Percentiles rank a stretch among this genome's conserved stretches.
Evolutionary conservation across 441 rosid species (phyloP).

Genomic region (Populus trichocarpa): DNA sequence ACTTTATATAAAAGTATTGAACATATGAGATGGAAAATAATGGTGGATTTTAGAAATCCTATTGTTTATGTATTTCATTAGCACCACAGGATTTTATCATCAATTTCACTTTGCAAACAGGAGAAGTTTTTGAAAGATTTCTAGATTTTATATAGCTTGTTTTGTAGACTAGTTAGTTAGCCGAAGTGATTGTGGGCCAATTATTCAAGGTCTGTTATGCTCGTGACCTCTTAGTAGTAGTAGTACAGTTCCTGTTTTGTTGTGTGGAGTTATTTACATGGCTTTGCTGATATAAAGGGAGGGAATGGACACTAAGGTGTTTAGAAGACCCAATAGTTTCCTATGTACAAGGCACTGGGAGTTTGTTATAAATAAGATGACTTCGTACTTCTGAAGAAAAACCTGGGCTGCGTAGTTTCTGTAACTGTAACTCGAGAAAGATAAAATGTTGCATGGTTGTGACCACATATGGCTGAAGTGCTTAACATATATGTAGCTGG

Average conservation of each 20-base stretch:
- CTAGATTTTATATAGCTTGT: not conserved
- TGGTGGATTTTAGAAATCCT: not conserved
- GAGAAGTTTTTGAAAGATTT: no score
- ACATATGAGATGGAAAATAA: not conserved
- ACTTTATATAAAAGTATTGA: not conserved
- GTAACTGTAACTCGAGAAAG: not conserved
- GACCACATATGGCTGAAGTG: not conserved
- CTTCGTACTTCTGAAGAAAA: not conserved
- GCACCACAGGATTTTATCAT: not conserved
- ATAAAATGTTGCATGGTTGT: not conserved
- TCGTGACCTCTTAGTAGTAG: no score
- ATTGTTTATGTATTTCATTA: not conserved
- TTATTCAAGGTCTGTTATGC: no score
- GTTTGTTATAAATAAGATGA: no score
- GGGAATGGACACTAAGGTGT: not conserved
- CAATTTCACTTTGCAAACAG: not conserved
- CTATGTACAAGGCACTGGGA: not conserved
- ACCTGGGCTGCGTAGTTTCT: not conserved
- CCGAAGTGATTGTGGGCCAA: not conserved
- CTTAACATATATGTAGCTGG: not conserved
- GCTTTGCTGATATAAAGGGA: not conserved
- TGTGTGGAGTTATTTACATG: no score
- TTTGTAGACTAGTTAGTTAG: not conserved
- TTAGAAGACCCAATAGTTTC: not conserved
- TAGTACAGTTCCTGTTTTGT: no score